Percentiles rank a stretch among this genome's conserved stretches.
These are phyloP conservation scores for Sporopachydermia lactativora DNA, from an alignment of 805 yeast species.

Conservation along the genomic window DNA sequence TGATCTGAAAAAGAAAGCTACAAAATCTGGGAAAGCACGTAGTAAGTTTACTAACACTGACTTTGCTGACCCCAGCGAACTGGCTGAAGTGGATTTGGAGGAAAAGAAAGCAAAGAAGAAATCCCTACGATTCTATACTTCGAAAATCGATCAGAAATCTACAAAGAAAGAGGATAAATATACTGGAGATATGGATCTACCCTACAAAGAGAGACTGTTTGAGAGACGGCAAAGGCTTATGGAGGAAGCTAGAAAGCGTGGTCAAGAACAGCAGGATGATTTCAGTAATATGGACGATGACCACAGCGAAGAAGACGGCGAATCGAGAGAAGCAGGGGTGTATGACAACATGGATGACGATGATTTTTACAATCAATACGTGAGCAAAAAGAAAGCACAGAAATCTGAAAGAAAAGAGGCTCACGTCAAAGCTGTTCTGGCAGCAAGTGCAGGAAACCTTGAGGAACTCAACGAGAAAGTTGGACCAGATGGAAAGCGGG, in stretches of 20 bases:
- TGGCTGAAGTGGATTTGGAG: slow-evolving; percentile 74
- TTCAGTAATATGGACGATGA: slow-evolving; percentile 38
- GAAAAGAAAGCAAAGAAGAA: slow-evolving; percentile 72
- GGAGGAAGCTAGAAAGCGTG: slow-evolving; percentile 83
- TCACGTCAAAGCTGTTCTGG: slow-evolving; percentile 57
- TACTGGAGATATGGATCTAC: slow-evolving; percentile 81
- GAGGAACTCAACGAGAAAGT: slow-evolving; percentile 49
- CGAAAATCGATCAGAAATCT: slow-evolving; percentile 56
- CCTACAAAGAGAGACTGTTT: slow-evolving; percentile 78
- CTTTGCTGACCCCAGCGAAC: slow-evolving; percentile 46
- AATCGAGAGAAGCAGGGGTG: slow-evolving; percentile 19
- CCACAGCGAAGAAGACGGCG: slow-evolving; percentile 32
- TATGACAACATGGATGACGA: slow-evolving; percentile 24
- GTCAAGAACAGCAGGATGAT: slow-evolving; percentile 44
- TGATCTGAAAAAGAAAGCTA: slow-evolving; percentile 29
- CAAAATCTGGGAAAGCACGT: too few species aligned
- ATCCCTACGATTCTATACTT: slow-evolving; percentile 87
- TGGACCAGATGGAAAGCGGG: slow-evolving; percentile 83
- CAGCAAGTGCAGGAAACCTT: slow-evolving; percentile 75
- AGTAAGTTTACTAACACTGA: slow-evolving; percentile 29
- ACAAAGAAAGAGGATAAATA: slow-evolving; percentile 43
- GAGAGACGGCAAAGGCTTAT: slow-evolving; percentile 80
- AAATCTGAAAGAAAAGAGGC: slow-evolving; percentile 44
- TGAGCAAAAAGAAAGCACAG: slow-evolving; percentile 30
- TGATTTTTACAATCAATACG: slow-evolving; percentile 44